phyloP scores from a whole-genome alignment of 176 grass and related monocot genomes.

The Dendrocalamus sinicus region DNA sequence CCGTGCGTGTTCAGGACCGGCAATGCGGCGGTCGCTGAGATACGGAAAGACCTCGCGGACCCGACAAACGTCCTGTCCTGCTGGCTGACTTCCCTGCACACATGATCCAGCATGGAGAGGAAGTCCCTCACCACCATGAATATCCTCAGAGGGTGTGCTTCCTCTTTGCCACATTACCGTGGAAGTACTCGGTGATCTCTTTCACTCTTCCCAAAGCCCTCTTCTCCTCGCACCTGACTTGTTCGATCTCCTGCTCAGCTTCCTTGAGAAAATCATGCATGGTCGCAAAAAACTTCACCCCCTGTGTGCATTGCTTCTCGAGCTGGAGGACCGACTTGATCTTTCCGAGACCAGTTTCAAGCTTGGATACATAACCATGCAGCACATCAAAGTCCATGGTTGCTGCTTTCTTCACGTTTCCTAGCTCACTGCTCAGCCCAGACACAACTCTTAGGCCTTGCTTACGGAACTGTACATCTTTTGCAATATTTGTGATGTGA shows the following conservation, averaged over 20 bases:
- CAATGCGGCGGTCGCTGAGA: conserved; percentile 45
- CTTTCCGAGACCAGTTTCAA: conserved; percentile 66
- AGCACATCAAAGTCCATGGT: conserved; percentile 93
- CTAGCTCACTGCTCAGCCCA: conserved; percentile 75
- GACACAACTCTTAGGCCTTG: conserved; percentile 79
- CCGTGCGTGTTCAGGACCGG: conserved; percentile 49
- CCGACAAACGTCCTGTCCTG: conserved; percentile 73
- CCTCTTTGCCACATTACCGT: conserved; percentile 69
- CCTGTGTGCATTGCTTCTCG: conserved; percentile 65
- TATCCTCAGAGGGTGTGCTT: conserved; percentile 83
- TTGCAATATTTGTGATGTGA: conserved; percentile 40
- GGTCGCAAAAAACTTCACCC: conserved; percentile 58
- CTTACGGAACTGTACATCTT: conserved; percentile 67
- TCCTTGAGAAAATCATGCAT: conserved; percentile 69
- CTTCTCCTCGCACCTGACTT: conserved; percentile 67
- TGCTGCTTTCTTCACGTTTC: conserved; percentile 83
- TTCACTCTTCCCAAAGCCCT: conserved; percentile 65
- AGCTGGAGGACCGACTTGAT: conserved; percentile 65
- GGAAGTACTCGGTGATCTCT: conserved; percentile 80
- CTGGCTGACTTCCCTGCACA: conserved; percentile 85
- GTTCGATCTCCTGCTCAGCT: conserved; percentile 66
- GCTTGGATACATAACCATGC: conserved; percentile 80
- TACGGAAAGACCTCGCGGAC: conserved; percentile 75
- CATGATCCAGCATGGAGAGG: conserved; percentile 77
- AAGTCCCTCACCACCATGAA: conserved; percentile 98